Conservation (phyloP, 2,329 filamentous ascomycete genomes). For the Sporothrix schenckii region DNA sequence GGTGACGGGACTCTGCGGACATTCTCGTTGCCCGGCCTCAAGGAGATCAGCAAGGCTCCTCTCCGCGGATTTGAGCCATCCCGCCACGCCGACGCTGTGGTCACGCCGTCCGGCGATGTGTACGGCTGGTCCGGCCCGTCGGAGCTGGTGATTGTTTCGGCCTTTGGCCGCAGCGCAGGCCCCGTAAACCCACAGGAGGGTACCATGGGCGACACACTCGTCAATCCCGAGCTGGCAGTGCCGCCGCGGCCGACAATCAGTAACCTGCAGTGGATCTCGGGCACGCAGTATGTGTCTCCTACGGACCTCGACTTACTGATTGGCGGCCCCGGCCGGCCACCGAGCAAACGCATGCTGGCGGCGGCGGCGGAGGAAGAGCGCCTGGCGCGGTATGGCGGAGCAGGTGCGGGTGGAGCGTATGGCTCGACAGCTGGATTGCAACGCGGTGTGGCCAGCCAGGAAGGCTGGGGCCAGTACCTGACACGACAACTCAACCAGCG, state of each 20-base stretch:
- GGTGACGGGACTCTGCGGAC: constrained; percentile 78
- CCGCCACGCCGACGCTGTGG: constrained; percentile 68
- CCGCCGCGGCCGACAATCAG: constrained; percentile 90
- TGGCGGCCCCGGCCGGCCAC: constrained; percentile 82
- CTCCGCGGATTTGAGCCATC: constrained; percentile 73
- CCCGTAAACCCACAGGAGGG: constrained; percentile 57
- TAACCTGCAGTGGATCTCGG: constrained; percentile 94
- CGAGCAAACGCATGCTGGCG: constrained; percentile 83
- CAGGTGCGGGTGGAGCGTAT: constrained; percentile 41
- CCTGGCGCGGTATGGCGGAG: constrained; percentile 49
- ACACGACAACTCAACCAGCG: constrained; percentile 85
- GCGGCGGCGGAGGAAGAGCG: constrained; percentile 76
- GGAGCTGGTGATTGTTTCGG: constrained; percentile 78
- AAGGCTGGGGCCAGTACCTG: constrained; percentile 79
- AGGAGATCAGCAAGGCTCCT: constrained; percentile 73
- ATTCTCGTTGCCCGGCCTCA: constrained; percentile 84
- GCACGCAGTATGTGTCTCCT: constrained; percentile 86
- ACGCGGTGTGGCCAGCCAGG: constrained; percentile 45
- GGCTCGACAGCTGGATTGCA: constrained; percentile 34
- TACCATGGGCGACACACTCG: constrained; percentile 66
- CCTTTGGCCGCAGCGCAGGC: constrained; percentile 71
- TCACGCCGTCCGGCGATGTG: constrained; percentile 78
- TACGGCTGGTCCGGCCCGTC: constrained; percentile 88
- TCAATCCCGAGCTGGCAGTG: constrained; percentile 73
- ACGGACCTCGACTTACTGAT: constrained; percentile 88